Evolutionary conservation across 164 flowering plant genomes (phyloP).

Genomic region (Cinnamomum chago): DNA sequence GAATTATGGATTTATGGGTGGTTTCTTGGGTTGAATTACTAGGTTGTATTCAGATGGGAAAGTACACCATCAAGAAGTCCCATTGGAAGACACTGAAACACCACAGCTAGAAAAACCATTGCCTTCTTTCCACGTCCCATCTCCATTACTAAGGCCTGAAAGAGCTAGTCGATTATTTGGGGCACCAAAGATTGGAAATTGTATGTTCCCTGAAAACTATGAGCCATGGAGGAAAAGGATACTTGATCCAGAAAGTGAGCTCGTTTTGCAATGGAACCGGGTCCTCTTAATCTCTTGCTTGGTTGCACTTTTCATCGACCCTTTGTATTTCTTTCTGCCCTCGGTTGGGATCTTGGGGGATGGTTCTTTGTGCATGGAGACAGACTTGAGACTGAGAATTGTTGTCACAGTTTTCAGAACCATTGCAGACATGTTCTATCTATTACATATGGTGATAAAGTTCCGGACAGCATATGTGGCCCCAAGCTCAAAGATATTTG

Average conservation of each 20-base stretch:
- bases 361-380: conserved; percentile 38
- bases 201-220: conserved; percentile 49
- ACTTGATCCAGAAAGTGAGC: conserved; percentile 79
- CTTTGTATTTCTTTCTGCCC: conserved; percentile 82
- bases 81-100: conserved; percentile 30
- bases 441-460: conserved; percentile 65
- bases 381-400: conserved; percentile 59
- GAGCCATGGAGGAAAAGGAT: conserved; percentile 53
- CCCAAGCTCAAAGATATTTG: conserved; percentile 74
- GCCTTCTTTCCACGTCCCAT: conserved; percentile 24
- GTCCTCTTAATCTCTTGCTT: conserved; percentile 71
- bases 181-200: conserved; percentile 29
- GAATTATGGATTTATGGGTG: background rate
- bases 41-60: conserved; percentile 67
- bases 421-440: conserved; percentile 64
- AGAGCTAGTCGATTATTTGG: conserved; percentile 28
- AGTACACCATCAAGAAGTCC: conserved; percentile 19
- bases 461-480: conserved; percentile 85
- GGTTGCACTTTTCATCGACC: conserved; percentile 85
- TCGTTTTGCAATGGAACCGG: conserved; percentile 71
- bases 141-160: conserved; percentile 18
- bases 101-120: background rate
- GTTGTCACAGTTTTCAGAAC: conserved; percentile 67
- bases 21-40: conserved; percentile 11
- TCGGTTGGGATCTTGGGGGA: conserved; percentile 21